phyloP scores from a whole-genome alignment of 1,284 basidiomycete genomes.

The Ganoderma meredithae region DNA sequence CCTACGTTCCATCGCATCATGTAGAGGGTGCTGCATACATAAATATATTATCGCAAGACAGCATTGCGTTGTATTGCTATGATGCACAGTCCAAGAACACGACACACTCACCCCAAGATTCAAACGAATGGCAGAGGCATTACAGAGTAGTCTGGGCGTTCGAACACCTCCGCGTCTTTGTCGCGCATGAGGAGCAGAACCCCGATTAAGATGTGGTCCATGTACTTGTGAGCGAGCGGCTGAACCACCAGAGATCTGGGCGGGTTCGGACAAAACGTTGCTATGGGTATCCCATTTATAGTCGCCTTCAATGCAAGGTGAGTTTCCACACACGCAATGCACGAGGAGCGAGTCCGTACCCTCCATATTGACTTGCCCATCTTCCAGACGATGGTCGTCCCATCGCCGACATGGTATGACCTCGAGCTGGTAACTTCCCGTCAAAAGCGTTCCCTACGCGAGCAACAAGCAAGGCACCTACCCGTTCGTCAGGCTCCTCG shows the following conservation, averaged over 20 bases:
- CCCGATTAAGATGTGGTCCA: slow-evolving; percentile 38
- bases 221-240: slow-evolving; percentile 33
- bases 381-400: slow-evolving; percentile 37
- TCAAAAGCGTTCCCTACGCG: neutral
- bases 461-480: slow-evolving; percentile 16
- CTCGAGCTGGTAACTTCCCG: slow-evolving; percentile 27
- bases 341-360: slow-evolving; percentile 20
- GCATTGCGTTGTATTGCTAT: neutral
- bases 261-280: slow-evolving; percentile 32
- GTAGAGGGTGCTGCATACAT: neutral
- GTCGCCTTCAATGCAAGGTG: slow-evolving; percentile 27
- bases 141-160: slow-evolving; percentile 9
- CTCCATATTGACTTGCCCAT: slow-evolving; percentile 34
- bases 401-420: slow-evolving; percentile 34
- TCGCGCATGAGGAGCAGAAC: slow-evolving; percentile 41
- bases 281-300: slow-evolving; percentile 29
- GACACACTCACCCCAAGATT: neutral
- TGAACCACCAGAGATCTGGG: slow-evolving; percentile 35
- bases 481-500: slow-evolving; percentile 35
- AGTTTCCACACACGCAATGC: neutral
- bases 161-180: slow-evolving; percentile 18
- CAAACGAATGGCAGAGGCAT: slow-evolving; percentile 2
- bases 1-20: neutral
- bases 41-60: neutral
- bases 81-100: neutral